Percentiles rank a stretch among this genome's conserved stretches.
Conservation (phyloP, 2,329 filamentous ascomycete species). For the Pseudocercospora cruenta region DNA sequence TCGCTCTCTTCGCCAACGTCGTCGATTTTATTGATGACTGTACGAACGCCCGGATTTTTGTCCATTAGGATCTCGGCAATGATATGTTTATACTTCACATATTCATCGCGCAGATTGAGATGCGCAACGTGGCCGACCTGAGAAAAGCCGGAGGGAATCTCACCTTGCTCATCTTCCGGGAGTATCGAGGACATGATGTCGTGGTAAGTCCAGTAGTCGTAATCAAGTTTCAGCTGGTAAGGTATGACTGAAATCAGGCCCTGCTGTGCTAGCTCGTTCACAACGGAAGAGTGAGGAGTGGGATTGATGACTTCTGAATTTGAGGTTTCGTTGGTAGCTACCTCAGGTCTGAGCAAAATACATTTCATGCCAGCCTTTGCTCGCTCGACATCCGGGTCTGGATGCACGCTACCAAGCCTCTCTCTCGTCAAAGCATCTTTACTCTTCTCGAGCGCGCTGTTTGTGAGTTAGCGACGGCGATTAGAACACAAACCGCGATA, state of each 20-base stretch:
- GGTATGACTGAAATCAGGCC: slow-evolving; percentile 73
- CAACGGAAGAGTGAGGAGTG: slow-evolving; percentile 72
- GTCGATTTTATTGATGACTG: slow-evolving; percentile 95
- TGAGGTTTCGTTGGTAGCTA: slow-evolving; percentile 34
- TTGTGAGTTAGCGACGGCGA: background rate
- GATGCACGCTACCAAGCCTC: slow-evolving; percentile 64
- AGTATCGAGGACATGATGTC: slow-evolving; percentile 84
- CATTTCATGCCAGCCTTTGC: slow-evolving; percentile 54
- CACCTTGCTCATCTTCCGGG: slow-evolving; percentile 76
- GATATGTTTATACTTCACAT: slow-evolving; percentile 80
- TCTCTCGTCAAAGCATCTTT: slow-evolving; percentile 68
- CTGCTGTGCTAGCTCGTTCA: slow-evolving; percentile 69
- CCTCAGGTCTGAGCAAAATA: slow-evolving; percentile 50
- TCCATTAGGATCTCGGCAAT: slow-evolving; percentile 86
- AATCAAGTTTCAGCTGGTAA: slow-evolving; percentile 75
- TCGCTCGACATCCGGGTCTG: slow-evolving; percentile 61
- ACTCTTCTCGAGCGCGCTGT: slow-evolving; percentile 64
- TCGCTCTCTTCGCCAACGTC: slow-evolving; percentile 82
- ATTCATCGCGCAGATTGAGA: slow-evolving; percentile 82
- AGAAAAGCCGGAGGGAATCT: slow-evolving; percentile 84
- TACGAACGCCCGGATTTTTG: slow-evolving; percentile 80
- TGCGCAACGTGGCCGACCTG: slow-evolving; percentile 91
- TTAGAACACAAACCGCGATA: too few species aligned
- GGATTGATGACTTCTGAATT: background rate
- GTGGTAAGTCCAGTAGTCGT: slow-evolving; percentile 83